Evolutionary conservation across 2,329 filamentous ascomycete species (phyloP), one percentile per base, ranked within the genome.

Genomic region (Pyricularia sp.): DNA sequence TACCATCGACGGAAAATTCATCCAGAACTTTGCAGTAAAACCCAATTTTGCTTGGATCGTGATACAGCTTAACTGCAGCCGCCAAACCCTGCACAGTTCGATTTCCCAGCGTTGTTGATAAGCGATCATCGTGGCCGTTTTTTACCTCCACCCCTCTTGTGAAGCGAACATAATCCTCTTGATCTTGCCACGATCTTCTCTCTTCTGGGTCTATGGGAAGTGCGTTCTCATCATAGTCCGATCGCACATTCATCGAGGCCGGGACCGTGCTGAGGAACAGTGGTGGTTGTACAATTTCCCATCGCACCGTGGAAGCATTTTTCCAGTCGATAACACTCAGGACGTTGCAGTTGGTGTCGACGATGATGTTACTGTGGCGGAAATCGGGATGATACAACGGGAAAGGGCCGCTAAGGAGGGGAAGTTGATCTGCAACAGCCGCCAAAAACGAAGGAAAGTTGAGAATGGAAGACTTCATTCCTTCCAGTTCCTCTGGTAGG

Each of bases 311-410:
- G 36, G 70, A 74, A 28, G 75, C 73, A 11, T 70, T 71, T 70
- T 78, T 74, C 77, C 76, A 79, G 70, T 78, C 76, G 64, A 78
- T 77, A 58, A 78, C 69, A 50, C 71, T 73, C 10, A 74, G 69
- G 4, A 77, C 71, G 1, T 72, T 36, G 68, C 73, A 76, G 26
- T 69, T 66, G 23, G 75, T 68, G 66, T 75, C 72, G 25, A 78
- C 72, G 63, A 78, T 72, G 14, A 78, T 75, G 70, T 76, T 78
- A 71, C 71, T 77, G 70, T 77, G 73, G 20, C 72, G n/a, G 69
- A 78, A 76, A 63, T 78, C 74, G 30, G 69, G 67, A 70, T 78
- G 76, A 64, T 70, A 74, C 14, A 78, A 68, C 36, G 75, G 77
- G 69, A 79, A 79, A 36, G 75, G 77, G 7, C 76, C 75, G 61